Percentiles rank a stretch among this genome's conserved stretches.
Evolutionary conservation across 495 filamentous ascomycete species (phyloP).

Genomic region (Amphirosellinia nigrospora): DNA sequence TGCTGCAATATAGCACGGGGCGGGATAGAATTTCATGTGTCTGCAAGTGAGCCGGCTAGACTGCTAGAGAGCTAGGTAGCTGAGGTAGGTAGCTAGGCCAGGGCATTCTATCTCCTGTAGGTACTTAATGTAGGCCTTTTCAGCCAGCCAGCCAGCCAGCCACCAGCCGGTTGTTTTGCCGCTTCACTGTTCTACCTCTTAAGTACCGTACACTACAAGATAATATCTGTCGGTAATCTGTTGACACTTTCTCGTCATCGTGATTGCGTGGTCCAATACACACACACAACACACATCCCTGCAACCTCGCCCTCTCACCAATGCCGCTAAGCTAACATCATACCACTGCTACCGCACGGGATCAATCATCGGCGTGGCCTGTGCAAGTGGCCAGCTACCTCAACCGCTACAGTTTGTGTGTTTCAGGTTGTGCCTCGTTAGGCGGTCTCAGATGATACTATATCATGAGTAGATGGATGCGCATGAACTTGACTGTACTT

Average conservation of each 20-base stretch:
- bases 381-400: slow-evolving; percentile 13
- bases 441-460: slow-evolving; percentile 10
- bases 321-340: slow-evolving; percentile 17
- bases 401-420: slow-evolving; percentile 1
- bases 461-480: slow-evolving; percentile 13
- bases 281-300: slow-evolving; percentile 10
- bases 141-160: slow-evolving; percentile 10
- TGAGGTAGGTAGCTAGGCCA: too few relatives aligned
- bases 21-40: not conserved
- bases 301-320: slow-evolving; percentile 10
- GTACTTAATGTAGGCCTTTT: not conserved
- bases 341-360: slow-evolving; percentile 13
- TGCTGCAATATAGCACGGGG: not conserved
- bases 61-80: too few relatives aligned
- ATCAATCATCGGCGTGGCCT: slow-evolving; percentile 2
- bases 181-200: slow-evolving; percentile 8
- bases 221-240: slow-evolving; percentile 12
- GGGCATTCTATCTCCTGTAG: not conserved
- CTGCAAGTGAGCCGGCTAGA: too few relatives aligned
- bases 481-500: not conserved
- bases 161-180: slow-evolving; percentile 12
- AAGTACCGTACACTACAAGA: too few relatives aligned
- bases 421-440: slow-evolving; percentile 3
- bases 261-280: slow-evolving; percentile 21
- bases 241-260: slow-evolving; percentile 14